Conservation (phyloP, 169 alveolate species). For the Cryptosporidium ubiquitum region DNA sequence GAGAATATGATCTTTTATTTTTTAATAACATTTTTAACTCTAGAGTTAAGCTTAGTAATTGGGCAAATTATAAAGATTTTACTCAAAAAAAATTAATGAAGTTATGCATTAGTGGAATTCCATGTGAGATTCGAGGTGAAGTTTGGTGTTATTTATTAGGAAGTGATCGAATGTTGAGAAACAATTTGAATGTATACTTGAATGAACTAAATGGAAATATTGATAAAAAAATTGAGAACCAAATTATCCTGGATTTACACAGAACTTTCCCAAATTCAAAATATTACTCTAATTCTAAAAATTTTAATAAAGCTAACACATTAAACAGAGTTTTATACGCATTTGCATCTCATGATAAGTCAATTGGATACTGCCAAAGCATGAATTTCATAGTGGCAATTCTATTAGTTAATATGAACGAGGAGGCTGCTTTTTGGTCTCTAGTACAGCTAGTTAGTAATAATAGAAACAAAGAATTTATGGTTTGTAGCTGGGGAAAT, state of each 20-base stretch:
- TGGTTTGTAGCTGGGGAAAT: slow-evolving; percentile 16
- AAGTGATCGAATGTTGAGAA: slow-evolving; percentile 18
- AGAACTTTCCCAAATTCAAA: slow-evolving; percentile 51
- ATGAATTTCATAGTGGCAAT: slow-evolving; percentile 84
- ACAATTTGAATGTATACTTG: not conserved
- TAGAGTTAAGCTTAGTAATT: not conserved
- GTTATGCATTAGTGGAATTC: slow-evolving; percentile 47
- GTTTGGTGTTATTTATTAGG: slow-evolving; percentile 65
- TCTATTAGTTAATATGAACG: slow-evolving; percentile 83
- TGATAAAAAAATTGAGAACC: slow-evolving; percentile 28
- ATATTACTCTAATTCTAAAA: not conserved
- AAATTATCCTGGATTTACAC: slow-evolving; percentile 51
- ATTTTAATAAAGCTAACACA: not conserved
- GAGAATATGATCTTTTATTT: not conserved
- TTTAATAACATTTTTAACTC: not conserved
- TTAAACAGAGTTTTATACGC: slow-evolving; percentile 82
- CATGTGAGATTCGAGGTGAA: slow-evolving; percentile 46
- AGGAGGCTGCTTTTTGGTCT: slow-evolving; percentile 83
- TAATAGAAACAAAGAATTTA: slow-evolving; percentile 15
- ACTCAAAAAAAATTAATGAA: slow-evolving; percentile 2
- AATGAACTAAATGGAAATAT: not conserved
- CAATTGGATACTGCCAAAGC: slow-evolving; percentile 86
- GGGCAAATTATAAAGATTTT: slow-evolving; percentile 44
- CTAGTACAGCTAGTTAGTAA: slow-evolving; percentile 31
- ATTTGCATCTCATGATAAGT: slow-evolving; percentile 77